These are phyloP conservation scores for Avena atlantica DNA, from an alignment of 176 grass and related monocot species.

Conservation along the genomic window DNA sequence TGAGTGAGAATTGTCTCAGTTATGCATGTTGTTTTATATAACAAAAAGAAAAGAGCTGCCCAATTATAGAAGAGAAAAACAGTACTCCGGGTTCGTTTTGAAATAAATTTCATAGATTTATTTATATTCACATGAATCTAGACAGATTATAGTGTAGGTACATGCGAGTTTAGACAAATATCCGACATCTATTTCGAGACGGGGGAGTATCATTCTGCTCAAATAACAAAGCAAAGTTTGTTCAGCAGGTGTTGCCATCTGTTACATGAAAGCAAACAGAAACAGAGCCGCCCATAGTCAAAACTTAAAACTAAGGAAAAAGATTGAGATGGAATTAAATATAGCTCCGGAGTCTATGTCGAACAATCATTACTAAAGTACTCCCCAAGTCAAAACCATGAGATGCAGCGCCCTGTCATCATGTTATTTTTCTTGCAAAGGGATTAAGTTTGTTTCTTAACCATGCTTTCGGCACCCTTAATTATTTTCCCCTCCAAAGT, in stretches of 20 bases:
- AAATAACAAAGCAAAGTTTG: no score
- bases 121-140: no score
- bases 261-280: no score
- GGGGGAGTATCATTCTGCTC: no score
- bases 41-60: neutral
- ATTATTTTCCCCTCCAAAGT: constrained; percentile 19
- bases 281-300: neutral
- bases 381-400: constrained; percentile 45
- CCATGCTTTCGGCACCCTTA: constrained; percentile 5
- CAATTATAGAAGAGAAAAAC: neutral
- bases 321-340: neutral
- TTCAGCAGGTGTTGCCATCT: no score
- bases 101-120: no score
- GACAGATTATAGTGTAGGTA: no score
- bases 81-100: no score
- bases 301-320: neutral
- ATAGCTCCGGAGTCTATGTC: neutral
- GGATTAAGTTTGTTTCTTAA: neutral
- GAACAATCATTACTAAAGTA: constrained; percentile 33
- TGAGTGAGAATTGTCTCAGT: neutral
- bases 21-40: neutral
- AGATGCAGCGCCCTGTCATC: neutral
- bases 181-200: no score
- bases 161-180: no score
- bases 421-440: neutral